Conservation (phyloP, 176 grass and related monocot species). For the Ananas comosus region DNA sequence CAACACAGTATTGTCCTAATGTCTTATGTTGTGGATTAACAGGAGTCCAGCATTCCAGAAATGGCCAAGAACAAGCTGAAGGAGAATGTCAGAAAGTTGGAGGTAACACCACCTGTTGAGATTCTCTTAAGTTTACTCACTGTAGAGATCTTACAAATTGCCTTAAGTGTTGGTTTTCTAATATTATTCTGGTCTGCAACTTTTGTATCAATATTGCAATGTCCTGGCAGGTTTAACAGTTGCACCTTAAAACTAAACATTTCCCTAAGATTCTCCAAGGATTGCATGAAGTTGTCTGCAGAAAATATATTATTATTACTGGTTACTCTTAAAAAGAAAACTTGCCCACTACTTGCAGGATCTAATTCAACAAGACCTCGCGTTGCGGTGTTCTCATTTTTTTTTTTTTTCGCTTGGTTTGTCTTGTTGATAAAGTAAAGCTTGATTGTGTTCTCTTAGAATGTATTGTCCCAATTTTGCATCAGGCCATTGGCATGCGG, state of each 20-base stretch:
- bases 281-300: no score
- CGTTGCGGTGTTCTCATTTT: no score
- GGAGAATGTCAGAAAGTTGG: slow-evolving; percentile 77
- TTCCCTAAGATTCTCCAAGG: no score
- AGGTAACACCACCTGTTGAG: slow-evolving; percentile 41
- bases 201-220: no score
- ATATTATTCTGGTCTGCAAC: no score
- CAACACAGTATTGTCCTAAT: background rate
- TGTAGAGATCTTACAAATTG: background rate
- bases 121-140: background rate
- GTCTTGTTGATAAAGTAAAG: background rate
- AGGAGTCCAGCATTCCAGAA: slow-evolving; percentile 71
- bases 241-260: no score
- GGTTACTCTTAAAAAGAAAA: no score
- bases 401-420: background rate
- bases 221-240: no score
- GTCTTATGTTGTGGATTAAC: slow-evolving; percentile 16
- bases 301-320: no score
- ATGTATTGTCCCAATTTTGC: background rate
- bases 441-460: background rate
- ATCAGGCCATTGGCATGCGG: slow-evolving; percentile 55
- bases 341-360: no score
- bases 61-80: slow-evolving; percentile 69
- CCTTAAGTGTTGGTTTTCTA: no score
- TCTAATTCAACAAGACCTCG: no score